A percentile compares a stretch with the other conserved stretches of the same genome.
phyloP scores from a whole-genome alignment of 495 filamentous ascomycete genomes.

The Penicillium angulare region DNA sequence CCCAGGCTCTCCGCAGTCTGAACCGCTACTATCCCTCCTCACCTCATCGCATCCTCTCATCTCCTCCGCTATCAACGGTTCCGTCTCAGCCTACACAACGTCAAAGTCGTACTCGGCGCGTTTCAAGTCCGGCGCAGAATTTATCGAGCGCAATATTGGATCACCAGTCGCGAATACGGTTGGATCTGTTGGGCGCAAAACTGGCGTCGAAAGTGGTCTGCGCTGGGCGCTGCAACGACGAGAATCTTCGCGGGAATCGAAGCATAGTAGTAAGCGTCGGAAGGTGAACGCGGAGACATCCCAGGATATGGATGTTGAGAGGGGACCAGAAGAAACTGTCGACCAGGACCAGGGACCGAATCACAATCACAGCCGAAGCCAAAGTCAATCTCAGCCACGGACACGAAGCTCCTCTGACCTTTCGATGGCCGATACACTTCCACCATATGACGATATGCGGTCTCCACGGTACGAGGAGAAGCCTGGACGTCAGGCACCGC shows the following conservation, averaged over 20 bases:
- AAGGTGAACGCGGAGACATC: constrained; percentile 48
- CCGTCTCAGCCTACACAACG: constrained; percentile 73
- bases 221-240: constrained; percentile 67
- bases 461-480: constrained; percentile 66
- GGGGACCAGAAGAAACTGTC: constrained; percentile 19
- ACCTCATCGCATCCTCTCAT: constrained; percentile 77
- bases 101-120: constrained; percentile 86
- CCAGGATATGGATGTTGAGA: constrained; percentile 40
- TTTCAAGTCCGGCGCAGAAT: constrained; percentile 79
- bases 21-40: constrained; percentile 76
- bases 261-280: constrained; percentile 59
- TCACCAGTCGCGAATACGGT: constrained; percentile 80
- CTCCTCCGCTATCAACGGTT: constrained; percentile 75
- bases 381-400: constrained; percentile 10
- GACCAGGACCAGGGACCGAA: no score
- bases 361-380: background rate
- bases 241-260: constrained; percentile 38
- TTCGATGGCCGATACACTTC: constrained; percentile 64
- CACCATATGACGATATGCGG: constrained; percentile 74
- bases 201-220: constrained; percentile 78
- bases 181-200: constrained; percentile 73
- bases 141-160: constrained; percentile 78
- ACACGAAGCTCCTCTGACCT: constrained; percentile 42
- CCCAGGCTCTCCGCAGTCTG: constrained; percentile 41
- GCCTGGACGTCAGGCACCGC: constrained; percentile 27